Evolutionary conservation across 2,329 filamentous ascomycete species (phyloP).

Genomic region (Penicillium italicum): DNA sequence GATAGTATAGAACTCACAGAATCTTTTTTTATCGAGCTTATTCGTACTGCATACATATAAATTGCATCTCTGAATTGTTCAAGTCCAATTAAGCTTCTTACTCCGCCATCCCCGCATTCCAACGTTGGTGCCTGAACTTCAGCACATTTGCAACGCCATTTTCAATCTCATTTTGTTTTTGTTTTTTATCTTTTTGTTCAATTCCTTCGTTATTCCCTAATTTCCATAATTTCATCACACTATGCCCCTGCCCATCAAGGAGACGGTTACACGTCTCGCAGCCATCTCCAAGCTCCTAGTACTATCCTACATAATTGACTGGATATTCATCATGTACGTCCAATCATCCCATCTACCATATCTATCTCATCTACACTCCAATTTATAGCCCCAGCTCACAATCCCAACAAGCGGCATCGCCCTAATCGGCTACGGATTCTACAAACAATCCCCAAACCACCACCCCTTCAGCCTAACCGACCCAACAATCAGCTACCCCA

Average conservation of each 20-base stretch:
- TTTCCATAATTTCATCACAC: not conserved
- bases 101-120: not conserved
- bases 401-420: slow-evolving; percentile 48
- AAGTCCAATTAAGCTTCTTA: not conserved
- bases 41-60: too few species aligned
- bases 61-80: too few species aligned
- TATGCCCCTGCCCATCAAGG: not conserved
- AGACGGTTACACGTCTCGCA: not conserved
- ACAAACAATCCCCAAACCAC: slow-evolving; percentile 60
- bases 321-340: slow-evolving; percentile 60
- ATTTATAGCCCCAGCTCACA: too few species aligned
- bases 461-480: slow-evolving; percentile 70
- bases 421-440: slow-evolving; percentile 58
- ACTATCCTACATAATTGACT: slow-evolving; percentile 69
- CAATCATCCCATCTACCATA: not conserved
- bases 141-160: too few species aligned
- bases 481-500: slow-evolving; percentile 75
- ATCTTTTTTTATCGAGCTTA: too few species aligned
- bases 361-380: too few species aligned
- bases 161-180: too few species aligned
- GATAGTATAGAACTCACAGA: too few species aligned
- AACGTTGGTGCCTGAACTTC: too few species aligned
- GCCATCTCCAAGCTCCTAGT: slow-evolving; percentile 51
- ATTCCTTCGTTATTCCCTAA: not conserved
- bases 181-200: too few species aligned